phyloP scores from a whole-genome alignment of 371 early-diverging fungal species.

The Scutellospora calospora region DNA sequence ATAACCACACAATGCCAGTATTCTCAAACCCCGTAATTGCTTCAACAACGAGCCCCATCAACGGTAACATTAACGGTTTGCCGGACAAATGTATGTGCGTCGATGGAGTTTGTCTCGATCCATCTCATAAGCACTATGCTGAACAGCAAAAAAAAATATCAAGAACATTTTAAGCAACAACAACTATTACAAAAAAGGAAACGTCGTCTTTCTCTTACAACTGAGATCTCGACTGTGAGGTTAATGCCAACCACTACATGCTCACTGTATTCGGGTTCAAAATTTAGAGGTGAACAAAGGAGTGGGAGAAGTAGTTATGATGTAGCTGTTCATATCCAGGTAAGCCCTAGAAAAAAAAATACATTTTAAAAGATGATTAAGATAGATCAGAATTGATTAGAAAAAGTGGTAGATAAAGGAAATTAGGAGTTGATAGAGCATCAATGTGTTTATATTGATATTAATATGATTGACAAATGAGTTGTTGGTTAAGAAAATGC shows the following conservation, averaged over 20 bases:
- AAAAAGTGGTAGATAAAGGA: background rate
- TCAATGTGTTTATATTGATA: no score
- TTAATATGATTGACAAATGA: no score
- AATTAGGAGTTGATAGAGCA: background rate
- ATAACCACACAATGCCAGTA: conserved; percentile 12
- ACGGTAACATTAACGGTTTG: conserved; percentile 33
- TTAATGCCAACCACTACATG: conserved; percentile 42
- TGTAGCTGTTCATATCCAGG: conserved; percentile 82
- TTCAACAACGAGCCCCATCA: conserved; percentile 35
- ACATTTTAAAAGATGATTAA: no score
- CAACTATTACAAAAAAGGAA: conserved; percentile 35
- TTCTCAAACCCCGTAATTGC: conserved; percentile 31
- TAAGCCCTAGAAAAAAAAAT: conserved; percentile 45
- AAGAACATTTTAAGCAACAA: conserved; percentile 37
- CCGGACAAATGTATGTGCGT: conserved; percentile 38
- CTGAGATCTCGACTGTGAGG: conserved; percentile 40
- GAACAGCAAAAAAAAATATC: conserved; percentile 37
- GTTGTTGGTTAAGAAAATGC: no score
- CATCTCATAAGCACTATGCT: conserved; percentile 37
- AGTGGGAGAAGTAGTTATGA: conserved; percentile 73
- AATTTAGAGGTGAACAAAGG: conserved; percentile 76
- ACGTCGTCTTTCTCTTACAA: conserved; percentile 36
- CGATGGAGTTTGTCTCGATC: conserved; percentile 42
- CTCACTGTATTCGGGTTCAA: conserved; percentile 71
- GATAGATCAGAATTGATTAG: background rate